Evolutionary conservation across 768 basidiomycete genomes (phyloP), one percentile per base, ranked within the genome.

Genomic region (Clavulina sp.): DNA sequence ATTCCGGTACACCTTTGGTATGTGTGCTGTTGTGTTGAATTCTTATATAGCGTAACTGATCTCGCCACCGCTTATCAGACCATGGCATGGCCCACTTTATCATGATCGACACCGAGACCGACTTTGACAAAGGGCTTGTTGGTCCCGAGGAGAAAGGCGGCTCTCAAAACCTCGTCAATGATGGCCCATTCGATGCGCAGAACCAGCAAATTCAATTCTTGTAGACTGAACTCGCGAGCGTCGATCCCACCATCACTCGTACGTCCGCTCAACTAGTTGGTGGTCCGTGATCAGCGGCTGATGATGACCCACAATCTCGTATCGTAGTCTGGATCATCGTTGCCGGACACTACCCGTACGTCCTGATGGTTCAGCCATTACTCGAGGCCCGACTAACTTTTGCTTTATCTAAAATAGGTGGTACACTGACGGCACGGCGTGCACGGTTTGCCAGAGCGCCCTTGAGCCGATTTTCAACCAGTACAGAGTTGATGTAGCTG

Each of bases 381-480:
- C n/a, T n/a, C n/a, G n/a, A n/a, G n/a, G n/a, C n/a, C n/a, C n/a
- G n/a, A n/a, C n/a, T n/a, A n/a, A n/a, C n/a, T n/a, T n/a, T n/a
- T n/a, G n/a, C n/a, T n/a, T n/a, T n/a, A n/a, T n/a, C n/a, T n/a
- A n/a, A n/a, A 9, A 24, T 13, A 13, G 13, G 13, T 46, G 43
- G 43, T 46, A 46, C 24, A 9, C 24, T 24, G 9, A 13, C 24
- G 26, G 9, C 16, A 9, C 43, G 26, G 26, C 13, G 13, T 46
- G 43, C 43, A 13, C 13, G 26, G 43, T 13, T 13, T 46, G 43
- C 26, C 13, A 46, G 26, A 46, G 26, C 29, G 62, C 62, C 0
- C 61, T 63, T 51, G 62, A 63, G 52, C 6, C 52, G 13, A 50
- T 61, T 26, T 56, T 61, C 50, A 54, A 57, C 34, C 55, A 63